Evolutionary conservation across 2,329 filamentous ascomycete genomes (phyloP), one percentile per base, ranked within the genome.

Genomic region (Cercospora sp.): DNA sequence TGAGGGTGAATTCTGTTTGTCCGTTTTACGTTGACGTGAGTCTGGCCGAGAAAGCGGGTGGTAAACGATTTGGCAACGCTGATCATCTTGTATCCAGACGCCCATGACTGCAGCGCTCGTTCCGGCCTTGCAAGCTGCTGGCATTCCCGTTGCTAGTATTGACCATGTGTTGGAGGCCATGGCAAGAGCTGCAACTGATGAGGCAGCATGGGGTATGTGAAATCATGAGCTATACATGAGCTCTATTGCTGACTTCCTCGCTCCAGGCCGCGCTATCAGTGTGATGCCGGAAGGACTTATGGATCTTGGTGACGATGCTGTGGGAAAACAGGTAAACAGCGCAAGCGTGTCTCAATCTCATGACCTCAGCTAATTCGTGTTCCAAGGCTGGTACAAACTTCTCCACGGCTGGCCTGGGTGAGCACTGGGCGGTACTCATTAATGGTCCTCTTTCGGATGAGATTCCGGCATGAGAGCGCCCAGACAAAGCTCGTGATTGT

Each of bases 1-100:
- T 63, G 36, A 39, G 60, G n/a, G 60, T 63, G 5, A 63, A 63
- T 42, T 63, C 60, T 3, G 60, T 63, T n/a, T 63, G 60, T 28
- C 60, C 60, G 16, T 63, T 63, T 23, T 63, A 63, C 36, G 60
- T 63, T 12, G 28, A 63, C 33, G 60, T 63, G 60, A 62, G 60
- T 36, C 5, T 2, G 16, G 13, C 8, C 16, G 26, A n/a, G n/a
- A n/a, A n/a, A n/a, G n/a, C n/a, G n/a, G n/a, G n/a, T n/a, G n/a
- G n/a, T n/a, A n/a, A n/a, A n/a, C n/a, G n/a, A n/a, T n/a, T n/a
- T n/a, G 23, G 2, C 3, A 5, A 10, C 3, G 13, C 23, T 16
- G 48, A 23, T 55, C 16, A 61, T 1, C 28, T 26, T n/a, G 16
- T 12, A 31, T 23, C n/a, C 26, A 63, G 60, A 63, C 60, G 6